These are phyloP conservation scores for Stephania japonica DNA, from an alignment of 164 flowering plant species.

Conservation along the genomic window DNA sequence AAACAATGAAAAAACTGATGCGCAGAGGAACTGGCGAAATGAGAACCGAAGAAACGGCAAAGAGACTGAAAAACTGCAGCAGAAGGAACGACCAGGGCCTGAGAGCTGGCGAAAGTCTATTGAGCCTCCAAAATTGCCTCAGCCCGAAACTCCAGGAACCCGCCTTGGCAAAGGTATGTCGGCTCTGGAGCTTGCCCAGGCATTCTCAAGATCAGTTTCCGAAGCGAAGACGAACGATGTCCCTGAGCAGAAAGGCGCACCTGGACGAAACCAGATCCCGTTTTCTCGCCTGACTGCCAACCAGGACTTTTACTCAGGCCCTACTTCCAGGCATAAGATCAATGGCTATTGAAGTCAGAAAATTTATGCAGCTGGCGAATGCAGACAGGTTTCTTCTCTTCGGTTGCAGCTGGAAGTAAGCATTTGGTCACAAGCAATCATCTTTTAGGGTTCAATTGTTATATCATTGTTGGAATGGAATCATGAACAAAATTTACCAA, in stretches of 20 bases:
- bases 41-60: conserved; percentile 38
- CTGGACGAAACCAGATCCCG: conserved; percentile 50
- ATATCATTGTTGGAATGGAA: neutral
- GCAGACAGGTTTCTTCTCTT: neutral
- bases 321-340: conserved; percentile 29
- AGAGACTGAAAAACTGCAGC: conserved; percentile 49
- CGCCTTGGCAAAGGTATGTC: conserved; percentile 16
- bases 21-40: conserved; percentile 53
- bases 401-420: neutral
- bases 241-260: conserved; percentile 36
- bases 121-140: conserved; percentile 36
- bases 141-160: conserved; percentile 19
- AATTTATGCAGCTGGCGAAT: neutral
- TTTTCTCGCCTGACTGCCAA: conserved; percentile 50
- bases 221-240: conserved; percentile 36
- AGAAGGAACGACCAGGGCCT: conserved; percentile 62
- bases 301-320: conserved; percentile 24
- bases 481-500: neutral
- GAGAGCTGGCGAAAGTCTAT: conserved; percentile 82
- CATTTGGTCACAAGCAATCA: neutral
- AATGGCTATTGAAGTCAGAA: conserved; percentile 29
- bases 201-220: conserved; percentile 51
- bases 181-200: conserved; percentile 18
- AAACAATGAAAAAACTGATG: conserved; percentile 40
- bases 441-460: neutral